Evolutionary conservation across 2,329 filamentous ascomycete species (phyloP).

Genomic region (Cladobotryum mycophilum): DNA sequence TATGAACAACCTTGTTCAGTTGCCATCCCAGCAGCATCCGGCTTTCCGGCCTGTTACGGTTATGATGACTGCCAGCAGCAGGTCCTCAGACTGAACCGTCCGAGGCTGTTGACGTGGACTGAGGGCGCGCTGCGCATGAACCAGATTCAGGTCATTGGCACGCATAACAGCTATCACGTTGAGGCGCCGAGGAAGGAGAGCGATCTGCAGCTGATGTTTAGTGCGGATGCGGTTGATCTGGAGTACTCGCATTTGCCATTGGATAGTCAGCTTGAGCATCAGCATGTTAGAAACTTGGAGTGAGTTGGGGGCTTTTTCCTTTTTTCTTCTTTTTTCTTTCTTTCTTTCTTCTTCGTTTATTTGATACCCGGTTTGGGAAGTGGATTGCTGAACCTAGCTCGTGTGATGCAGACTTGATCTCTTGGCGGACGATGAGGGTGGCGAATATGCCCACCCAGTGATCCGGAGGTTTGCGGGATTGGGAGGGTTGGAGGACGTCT

Average conservation of each 20-base stretch:
- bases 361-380: too few relatives aligned
- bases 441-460: slow-evolving; percentile 39
- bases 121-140: slow-evolving; percentile 37
- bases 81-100: too few relatives aligned
- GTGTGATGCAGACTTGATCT: slow-evolving; percentile 30
- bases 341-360: too few relatives aligned
- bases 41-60: neutral
- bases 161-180: slow-evolving; percentile 46
- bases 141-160: slow-evolving; percentile 45
- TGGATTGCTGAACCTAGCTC: too few relatives aligned
- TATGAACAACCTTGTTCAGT: too few relatives aligned
- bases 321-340: neutral
- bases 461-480: slow-evolving; percentile 35
- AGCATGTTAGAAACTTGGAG: slow-evolving; percentile 41
- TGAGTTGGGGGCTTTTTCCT: too few relatives aligned
- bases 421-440: slow-evolving; percentile 41
- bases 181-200: slow-evolving; percentile 38
- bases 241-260: slow-evolving; percentile 43
- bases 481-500: slow-evolving; percentile 30
- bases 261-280: slow-evolving; percentile 37
- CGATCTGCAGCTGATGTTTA: slow-evolving; percentile 31
- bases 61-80: neutral
- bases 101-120: slow-evolving; percentile 11
- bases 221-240: slow-evolving; percentile 33
- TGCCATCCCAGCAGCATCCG: neutral